phyloP scores from a whole-genome alignment of 306 rosid genomes.

The Comarum palustre region DNA sequence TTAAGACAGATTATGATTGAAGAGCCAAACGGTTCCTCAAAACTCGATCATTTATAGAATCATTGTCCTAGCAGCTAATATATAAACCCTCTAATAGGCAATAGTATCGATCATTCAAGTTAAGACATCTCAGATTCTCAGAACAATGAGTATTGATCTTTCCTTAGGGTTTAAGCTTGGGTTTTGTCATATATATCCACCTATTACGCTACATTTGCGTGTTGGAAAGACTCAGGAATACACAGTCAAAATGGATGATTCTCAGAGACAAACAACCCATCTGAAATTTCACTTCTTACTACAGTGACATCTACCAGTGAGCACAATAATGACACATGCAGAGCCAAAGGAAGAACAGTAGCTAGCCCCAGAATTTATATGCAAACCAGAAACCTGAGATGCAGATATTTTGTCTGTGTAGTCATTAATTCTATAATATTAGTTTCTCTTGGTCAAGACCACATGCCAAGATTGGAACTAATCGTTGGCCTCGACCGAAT shows the following conservation, averaged over 20 bases:
- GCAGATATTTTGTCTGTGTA: not conserved
- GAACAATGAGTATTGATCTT: not conserved
- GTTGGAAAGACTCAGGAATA: not conserved
- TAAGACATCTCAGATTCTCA: not conserved
- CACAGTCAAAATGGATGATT: not conserved
- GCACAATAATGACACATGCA: not conserved
- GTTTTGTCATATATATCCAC: not conserved
- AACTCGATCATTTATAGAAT: not conserved
- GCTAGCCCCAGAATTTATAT: not conserved
- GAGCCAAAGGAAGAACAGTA: not conserved
- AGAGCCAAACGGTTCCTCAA: not conserved
- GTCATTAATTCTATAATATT: not conserved
- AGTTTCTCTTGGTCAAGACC: not conserved
- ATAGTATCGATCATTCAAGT: not conserved
- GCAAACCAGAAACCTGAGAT: not conserved
- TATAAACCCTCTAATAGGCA: not conserved
- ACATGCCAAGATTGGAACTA: constrained; percentile 6
- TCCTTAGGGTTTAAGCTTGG: not conserved
- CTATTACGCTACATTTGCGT: not conserved
- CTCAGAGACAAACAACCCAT: constrained; percentile 9
- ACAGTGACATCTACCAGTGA: not conserved
- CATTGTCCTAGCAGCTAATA: not conserved
- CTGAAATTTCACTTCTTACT: not conserved
- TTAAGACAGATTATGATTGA: too few species aligned
- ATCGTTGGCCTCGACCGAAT: not conserved